phyloP scores from a whole-genome alignment of 345 rosid species.

The Eucalyptus regnans region DNA sequence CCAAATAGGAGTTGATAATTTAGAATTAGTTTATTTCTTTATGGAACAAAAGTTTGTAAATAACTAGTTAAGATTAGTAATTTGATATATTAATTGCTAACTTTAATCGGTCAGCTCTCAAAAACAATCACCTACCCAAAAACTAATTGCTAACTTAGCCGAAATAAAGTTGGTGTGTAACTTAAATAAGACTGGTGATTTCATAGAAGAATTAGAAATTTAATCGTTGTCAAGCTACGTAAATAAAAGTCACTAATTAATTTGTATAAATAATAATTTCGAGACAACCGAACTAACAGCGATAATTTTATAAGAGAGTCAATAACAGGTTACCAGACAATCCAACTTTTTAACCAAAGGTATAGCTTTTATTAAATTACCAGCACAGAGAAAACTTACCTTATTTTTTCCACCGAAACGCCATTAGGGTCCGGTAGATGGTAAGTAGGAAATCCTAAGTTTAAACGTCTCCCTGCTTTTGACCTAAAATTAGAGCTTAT shows the following conservation, averaged over 20 bases:
- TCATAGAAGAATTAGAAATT: rapidly evolving
- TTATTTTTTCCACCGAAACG: background rate
- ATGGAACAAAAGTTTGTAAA: background rate
- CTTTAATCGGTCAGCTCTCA: background rate
- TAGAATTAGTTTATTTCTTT: background rate
- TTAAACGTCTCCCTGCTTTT: too few species aligned
- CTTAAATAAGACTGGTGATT: rapidly evolving
- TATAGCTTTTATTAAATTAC: background rate
- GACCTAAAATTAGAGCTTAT: background rate
- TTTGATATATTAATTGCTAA: background rate
- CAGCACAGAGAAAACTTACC: background rate
- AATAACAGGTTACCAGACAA: background rate
- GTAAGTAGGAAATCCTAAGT: background rate
- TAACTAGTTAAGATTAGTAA: background rate
- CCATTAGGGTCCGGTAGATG: background rate
- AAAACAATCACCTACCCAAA: background rate
- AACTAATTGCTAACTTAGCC: background rate
- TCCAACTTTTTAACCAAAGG: background rate
- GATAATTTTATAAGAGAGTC: background rate
- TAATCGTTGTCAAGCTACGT: background rate
- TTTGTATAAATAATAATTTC: background rate
- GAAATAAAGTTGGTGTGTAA: background rate
- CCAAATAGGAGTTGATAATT: background rate
- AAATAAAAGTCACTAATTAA: background rate
- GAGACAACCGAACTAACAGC: background rate